phyloP scores from a whole-genome alignment of 1,284 basidiomycete genomes.

The Meira miltonrushii region DNA sequence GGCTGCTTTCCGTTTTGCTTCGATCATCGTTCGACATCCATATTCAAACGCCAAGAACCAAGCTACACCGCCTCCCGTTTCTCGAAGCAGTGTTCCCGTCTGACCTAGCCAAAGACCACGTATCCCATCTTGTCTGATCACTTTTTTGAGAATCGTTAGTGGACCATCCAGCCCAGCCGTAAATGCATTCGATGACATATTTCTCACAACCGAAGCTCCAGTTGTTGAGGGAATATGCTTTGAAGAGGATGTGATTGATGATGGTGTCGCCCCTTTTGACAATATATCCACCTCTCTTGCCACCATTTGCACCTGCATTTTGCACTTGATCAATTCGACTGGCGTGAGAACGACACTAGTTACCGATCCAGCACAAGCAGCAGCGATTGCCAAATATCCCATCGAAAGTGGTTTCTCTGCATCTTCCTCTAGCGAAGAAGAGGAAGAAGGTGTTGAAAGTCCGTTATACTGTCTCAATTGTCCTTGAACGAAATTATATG shows the following conservation, averaged over 20 bases:
- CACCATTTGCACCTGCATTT: constrained; percentile 77
- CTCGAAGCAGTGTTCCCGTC: constrained; percentile 70
- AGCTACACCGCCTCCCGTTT: constrained; percentile 77
- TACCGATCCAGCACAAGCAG: constrained; percentile 72
- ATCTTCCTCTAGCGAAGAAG: constrained; percentile 47
- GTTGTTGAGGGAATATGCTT: neutral
- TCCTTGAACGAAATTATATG: constrained; percentile 77
- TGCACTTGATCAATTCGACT: constrained; percentile 85
- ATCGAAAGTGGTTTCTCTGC: constrained; percentile 54
- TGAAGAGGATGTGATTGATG: constrained; percentile 16
- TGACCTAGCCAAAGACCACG: constrained; percentile 81
- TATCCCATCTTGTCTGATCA: constrained; percentile 65
- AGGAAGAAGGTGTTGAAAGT: constrained; percentile 8
- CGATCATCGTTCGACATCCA: constrained; percentile 30
- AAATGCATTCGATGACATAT: constrained; percentile 3
- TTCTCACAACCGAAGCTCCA: constrained; percentile 19
- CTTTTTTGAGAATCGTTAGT: constrained; percentile 63
- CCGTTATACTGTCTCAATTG: constrained; percentile 56
- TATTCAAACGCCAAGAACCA: constrained; percentile 82
- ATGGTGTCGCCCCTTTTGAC: constrained; percentile 4
- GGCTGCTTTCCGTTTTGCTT: constrained; percentile 29
- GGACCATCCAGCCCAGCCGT: constrained; percentile 61
- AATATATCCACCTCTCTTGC: constrained; percentile 30
- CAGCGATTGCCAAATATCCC: constrained; percentile 67
- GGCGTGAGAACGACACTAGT: constrained; percentile 83